phyloP scores from a whole-genome alignment of 1,284 basidiomycete species.

The Ustilago vetiveriae region DNA sequence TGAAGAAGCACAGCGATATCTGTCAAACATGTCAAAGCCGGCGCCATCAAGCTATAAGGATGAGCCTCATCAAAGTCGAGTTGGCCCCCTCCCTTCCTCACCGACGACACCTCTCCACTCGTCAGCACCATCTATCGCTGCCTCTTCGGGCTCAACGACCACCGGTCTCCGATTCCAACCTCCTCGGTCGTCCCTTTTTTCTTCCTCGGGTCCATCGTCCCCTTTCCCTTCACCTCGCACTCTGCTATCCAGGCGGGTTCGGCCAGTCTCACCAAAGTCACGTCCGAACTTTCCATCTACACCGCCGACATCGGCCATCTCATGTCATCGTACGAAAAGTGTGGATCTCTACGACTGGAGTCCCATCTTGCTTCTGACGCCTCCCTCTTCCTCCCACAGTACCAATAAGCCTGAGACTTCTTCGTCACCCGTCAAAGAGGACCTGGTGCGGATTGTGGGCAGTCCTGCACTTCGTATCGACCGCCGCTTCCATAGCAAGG shows the following conservation, averaged over 20 bases:
- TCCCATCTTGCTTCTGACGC: slow-evolving; percentile 19
- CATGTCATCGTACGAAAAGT: background rate
- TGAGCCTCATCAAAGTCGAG: background rate
- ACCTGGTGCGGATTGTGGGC: background rate
- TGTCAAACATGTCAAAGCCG: background rate
- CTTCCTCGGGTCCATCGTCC: background rate
- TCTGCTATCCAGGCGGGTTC: too few relatives aligned
- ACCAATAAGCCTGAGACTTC: background rate
- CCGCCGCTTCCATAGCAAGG: slow-evolving; percentile 4
- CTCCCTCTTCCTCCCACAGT: slow-evolving; percentile 11
- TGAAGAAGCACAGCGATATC: slow-evolving; percentile 5
- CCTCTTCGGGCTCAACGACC: background rate
- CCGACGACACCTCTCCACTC: background rate
- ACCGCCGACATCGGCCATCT: background rate
- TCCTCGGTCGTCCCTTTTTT: background rate
- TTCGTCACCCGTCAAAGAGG: background rate
- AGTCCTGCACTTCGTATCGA: background rate
- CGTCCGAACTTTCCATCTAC: background rate
- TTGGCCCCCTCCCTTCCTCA: background rate
- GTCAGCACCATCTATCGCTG: background rate
- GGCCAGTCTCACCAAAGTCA: background rate
- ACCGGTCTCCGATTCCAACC: background rate
- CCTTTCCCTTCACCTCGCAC: background rate
- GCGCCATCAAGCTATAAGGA: slow-evolving; percentile 2
- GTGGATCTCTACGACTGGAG: slow-evolving; percentile 15